Percentiles rank a stretch among this genome's conserved stretches.
Conservation (phyloP, 805 yeast species). For the Starmerella apicola region DNA sequence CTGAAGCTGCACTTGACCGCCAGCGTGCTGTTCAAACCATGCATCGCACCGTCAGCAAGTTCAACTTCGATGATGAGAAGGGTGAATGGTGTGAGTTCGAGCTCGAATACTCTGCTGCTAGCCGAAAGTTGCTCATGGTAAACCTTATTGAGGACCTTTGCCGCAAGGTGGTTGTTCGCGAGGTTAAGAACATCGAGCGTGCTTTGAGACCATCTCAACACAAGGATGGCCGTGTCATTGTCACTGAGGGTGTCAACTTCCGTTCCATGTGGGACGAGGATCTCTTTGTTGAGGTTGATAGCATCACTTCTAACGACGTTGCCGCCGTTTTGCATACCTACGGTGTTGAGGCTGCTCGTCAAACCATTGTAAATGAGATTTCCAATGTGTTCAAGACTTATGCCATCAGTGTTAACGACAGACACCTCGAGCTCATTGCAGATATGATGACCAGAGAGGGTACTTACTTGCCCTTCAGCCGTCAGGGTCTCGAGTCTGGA, state of each 20-base stretch:
- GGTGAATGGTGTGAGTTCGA: constrained; percentile 93
- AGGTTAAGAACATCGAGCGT: constrained; percentile 81
- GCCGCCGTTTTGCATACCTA: constrained; percentile 79
- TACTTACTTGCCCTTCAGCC: constrained; percentile 85
- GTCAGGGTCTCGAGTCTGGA: constrained; percentile 94
- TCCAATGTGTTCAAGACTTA: constrained; percentile 91
- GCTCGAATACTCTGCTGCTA: constrained; percentile 67
- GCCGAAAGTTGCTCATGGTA: constrained; percentile 92
- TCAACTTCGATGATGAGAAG: constrained; percentile 74
- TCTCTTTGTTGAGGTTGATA: constrained; percentile 80
- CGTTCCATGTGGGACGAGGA: constrained; percentile 97
- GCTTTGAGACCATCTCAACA: constrained; percentile 72
- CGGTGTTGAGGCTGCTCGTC: constrained; percentile 98
- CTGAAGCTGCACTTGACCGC: constrained; percentile 64
- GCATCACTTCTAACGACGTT: constrained; percentile 83
- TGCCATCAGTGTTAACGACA: constrained; percentile 81
- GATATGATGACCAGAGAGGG: constrained; percentile 99
- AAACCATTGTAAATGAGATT: constrained; percentile 91
- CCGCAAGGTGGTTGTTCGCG: constrained; percentile 81
- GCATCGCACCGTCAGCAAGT: constrained; percentile 61
- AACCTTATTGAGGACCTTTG: constrained; percentile 89
- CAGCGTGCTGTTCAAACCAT: constrained; percentile 67
- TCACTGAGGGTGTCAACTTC: constrained; percentile 98
- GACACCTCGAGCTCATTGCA: constrained; percentile 93
- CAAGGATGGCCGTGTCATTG: constrained; percentile 59